Base-by-base conservation (phyloP, 768 basidiomycete genomes). In the Termitomyces titanicus region DNA sequence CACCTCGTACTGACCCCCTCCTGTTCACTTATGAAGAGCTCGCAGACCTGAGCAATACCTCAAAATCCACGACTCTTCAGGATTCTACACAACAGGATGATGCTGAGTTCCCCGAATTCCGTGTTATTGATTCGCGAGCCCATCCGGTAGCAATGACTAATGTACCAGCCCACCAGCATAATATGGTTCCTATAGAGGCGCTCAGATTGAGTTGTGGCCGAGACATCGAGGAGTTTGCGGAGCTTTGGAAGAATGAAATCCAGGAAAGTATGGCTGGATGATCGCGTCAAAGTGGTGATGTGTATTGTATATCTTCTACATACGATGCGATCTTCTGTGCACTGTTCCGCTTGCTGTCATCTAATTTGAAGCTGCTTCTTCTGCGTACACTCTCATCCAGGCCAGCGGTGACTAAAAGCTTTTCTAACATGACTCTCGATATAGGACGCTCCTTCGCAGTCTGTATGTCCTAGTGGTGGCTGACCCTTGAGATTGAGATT, bases 171-270 rank as follows among this genome's bases (percentile, higher is more conserved):
- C 74, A 90, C 65, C 88, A 88, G 60, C 90, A 91, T 68, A 96
- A 94, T 63, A 95, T 94, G 87, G 77, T 95, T 31, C 96, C 95
- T 9, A 79, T 93, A 46, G 95, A 98, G 64, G 91, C 89, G 3
- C 71, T 96, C n/a, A 79, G 76, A 47, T 68, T 97, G 64, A 87
- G 92, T 61, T 80, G 79, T 47, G 95, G 94, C 3, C 76, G 79
- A 47, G 80, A 79, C 58, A 80, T 93, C 22, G 75, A 80, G 24
- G 87, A 88, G 49, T 97, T 97, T 68, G 82, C 86, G 3, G 76
- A 83, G 17, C 66, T 74, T 10, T 88, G 84, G 85, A 74, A 79
- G 64, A 77, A 84, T 20, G 76, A 82, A 56, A 68, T 90, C 1
- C 63, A 70, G 38, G 63, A 71, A 39, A 70, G 69, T 47, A 70